Percentiles rank a stretch among this genome's conserved stretches.
Evolutionary conservation across 257 asterid species (phyloP).

Genomic region (Rehmannia glutinosa): DNA sequence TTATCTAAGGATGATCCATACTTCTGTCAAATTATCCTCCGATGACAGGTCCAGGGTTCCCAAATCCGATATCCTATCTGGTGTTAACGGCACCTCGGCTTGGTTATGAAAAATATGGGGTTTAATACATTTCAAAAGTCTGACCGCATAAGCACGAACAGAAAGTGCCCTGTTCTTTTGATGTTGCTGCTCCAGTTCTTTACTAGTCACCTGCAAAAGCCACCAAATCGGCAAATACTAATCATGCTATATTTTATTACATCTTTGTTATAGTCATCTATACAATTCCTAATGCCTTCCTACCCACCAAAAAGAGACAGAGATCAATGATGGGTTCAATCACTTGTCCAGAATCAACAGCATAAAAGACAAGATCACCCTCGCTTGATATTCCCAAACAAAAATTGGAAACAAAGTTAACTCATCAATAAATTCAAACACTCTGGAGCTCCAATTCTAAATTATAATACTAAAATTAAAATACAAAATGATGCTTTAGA

Average conservation of each 20-base stretch:
- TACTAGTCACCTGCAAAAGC: constrained; percentile 48
- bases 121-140: constrained; percentile 48
- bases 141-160: constrained; percentile 65
- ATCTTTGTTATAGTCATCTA: background rate
- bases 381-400: no score
- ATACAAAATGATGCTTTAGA: background rate
- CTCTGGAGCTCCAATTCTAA: constrained; percentile 6
- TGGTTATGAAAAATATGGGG: constrained; percentile 31
- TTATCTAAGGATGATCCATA: constrained; percentile 29
- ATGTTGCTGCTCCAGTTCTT: constrained; percentile 46
- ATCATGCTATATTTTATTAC: background rate
- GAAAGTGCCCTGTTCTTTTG: constrained; percentile 39
- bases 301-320: no score
- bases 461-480: background rate
- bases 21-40: constrained; percentile 66
- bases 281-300: background rate
- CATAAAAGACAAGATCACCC: no score
- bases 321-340: no score
- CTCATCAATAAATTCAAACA: background rate
- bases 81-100: constrained; percentile 59
- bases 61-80: constrained; percentile 54
- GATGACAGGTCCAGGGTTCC: constrained; percentile 49
- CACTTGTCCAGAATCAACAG: background rate
- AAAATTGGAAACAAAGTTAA: background rate
- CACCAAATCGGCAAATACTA: constrained; percentile 7